Conservation (phyloP, 768 basidiomycete species). For the Tulasnella sp. region DNA sequence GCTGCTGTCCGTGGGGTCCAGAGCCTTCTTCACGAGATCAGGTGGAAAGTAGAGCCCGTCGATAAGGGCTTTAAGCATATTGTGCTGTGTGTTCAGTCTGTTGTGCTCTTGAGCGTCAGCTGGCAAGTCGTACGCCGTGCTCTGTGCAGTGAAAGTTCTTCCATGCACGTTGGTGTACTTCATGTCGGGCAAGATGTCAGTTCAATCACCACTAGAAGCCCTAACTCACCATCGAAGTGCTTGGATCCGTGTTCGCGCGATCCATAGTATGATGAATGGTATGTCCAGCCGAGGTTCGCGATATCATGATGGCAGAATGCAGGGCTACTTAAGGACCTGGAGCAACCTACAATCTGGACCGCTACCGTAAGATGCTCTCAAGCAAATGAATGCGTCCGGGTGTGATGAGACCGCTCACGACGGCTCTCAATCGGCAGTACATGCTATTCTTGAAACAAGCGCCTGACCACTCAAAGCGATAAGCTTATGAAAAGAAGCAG, state of each 20-base stretch:
- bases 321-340: too few relatives aligned
- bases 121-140: not conserved
- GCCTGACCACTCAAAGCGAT: too few relatives aligned
- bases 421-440: too few relatives aligned
- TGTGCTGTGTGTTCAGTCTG: not conserved
- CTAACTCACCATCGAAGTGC: not conserved
- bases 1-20: not conserved
- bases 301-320: too few relatives aligned
- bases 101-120: conserved; percentile 9
- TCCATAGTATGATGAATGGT: not conserved
- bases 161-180: not conserved
- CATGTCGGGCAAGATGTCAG: not conserved
- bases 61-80: not conserved
- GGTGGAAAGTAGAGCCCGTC: not conserved
- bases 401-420: too few relatives aligned
- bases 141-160: not conserved
- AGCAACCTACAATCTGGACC: too few relatives aligned
- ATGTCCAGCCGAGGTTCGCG: not conserved
- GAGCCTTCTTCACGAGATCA: conserved; percentile 1
- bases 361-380: too few relatives aligned
- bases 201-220: not conserved
- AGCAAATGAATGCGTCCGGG: too few relatives aligned
- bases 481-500: too few relatives aligned
- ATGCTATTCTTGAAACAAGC: too few relatives aligned
- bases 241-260: not conserved